phyloP scores from a whole-genome alignment of 257 asterid species.

The Petrea volubilis region DNA sequence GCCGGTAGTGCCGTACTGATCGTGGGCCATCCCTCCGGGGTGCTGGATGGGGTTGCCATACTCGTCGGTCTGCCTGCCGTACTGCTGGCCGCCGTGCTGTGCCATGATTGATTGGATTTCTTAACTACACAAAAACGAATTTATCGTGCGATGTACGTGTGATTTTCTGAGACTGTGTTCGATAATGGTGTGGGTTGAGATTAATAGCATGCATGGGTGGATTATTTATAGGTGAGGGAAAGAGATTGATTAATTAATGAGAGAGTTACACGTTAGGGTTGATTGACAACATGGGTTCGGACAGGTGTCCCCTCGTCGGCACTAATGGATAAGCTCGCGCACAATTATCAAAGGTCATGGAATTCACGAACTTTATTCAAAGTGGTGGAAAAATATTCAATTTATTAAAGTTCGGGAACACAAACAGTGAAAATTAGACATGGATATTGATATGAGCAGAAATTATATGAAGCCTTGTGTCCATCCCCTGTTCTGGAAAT shows the following conservation, averaged over 20 bases:
- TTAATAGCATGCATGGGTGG: neutral
- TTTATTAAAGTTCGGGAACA: no score
- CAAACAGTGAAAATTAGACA: no score
- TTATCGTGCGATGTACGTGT: neutral
- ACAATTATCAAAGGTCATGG: no score
- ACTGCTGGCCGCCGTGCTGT: constrained; percentile 29
- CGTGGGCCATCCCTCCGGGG: constrained; percentile 18
- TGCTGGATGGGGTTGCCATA: constrained; percentile 56
- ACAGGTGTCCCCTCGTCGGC: constrained; percentile 7
- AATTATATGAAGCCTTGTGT: no score
- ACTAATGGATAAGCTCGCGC: neutral
- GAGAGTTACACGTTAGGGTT: neutral
- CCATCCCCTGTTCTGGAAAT: no score
- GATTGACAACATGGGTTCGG: neutral
- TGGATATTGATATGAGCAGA: no score
- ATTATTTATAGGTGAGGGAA: neutral
- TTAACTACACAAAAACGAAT: neutral
- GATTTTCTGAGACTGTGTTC: neutral
- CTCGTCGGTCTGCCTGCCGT: constrained; percentile 50
- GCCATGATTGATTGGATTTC: constrained; percentile 32
- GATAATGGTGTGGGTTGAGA: neutral
- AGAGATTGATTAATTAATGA: neutral
- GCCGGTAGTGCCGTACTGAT: constrained; percentile 12
- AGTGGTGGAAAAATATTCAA: no score
- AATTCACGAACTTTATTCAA: no score